Evolutionary conservation across 805 yeast genomes (phyloP), one percentile per base, ranked within the genome.

Genomic region (Saccharomycopsis sp.): DNA sequence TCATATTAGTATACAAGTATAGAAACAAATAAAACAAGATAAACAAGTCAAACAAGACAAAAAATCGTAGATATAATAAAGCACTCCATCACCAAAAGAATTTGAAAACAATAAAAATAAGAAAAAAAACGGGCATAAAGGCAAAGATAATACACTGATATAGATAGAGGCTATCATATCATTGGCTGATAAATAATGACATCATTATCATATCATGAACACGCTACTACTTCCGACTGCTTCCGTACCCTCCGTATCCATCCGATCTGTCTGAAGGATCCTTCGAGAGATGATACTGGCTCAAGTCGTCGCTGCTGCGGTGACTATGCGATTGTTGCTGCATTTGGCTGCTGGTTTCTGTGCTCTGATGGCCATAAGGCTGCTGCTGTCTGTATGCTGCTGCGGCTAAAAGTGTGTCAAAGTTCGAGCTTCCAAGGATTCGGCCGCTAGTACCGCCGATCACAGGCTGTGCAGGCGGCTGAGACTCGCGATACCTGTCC

Each of bases 361-460:
- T 12, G 5, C 38, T 12, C 49, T 44, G 49, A 17, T 44, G 49
- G 49, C 8, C 47, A 20, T 50, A 53, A 29, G 54, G 60, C 22
- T 58, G 60, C 47, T 54, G 54, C 29, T 49, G 55, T 19, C 54
- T 56, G 29, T 22, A 53, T 8, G 56, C 38, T 22, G 56, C 56
- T 12, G 56, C 56, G 24, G 56, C 56, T n/a, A 53, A 17, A 19
- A 53, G 29, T 3, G 56, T 41, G 29, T 53, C 56, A 17, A 53
- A 53, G 20, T 53, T 58, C 12, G 58, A 14, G 41, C 53, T 24
- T 53, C 56, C 49, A 17, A 44, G 22, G 8, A 44, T 44, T 17
- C 49, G 19, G 5, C 22, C 22, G 22, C 49, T 12, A 12, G 19
- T 7, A 17, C 5, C 22, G 12, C 49, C 22, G 12, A 19, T 3